These are phyloP conservation scores for Pestalotiopsis sp. DNA, from an alignment of 2,329 filamentous ascomycete species.

Conservation along the genomic window DNA sequence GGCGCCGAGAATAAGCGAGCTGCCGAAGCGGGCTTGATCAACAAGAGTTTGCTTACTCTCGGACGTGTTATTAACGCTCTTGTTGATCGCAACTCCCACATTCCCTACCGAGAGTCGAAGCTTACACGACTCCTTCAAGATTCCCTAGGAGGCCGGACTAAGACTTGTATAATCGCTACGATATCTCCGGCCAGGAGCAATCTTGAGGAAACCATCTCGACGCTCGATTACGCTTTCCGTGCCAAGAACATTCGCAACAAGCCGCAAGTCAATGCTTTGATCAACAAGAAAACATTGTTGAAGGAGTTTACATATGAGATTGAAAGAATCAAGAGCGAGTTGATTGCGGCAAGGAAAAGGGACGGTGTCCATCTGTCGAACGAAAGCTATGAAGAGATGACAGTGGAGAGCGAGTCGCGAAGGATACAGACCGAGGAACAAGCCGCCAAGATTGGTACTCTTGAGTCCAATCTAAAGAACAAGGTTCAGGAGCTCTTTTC, in stretches of 20 bases:
- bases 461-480: conserved; percentile 88
- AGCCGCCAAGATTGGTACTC: conserved; percentile 84
- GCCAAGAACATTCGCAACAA: conserved; percentile 99
- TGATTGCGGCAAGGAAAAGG: conserved; percentile 88
- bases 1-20: conserved; percentile 98
- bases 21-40: conserved; percentile 93
- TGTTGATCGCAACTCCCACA: conserved; percentile 86
- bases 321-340: conserved; percentile 89
- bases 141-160: conserved; percentile 91
- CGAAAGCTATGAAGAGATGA: conserved; percentile 89
- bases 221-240: conserved; percentile 94
- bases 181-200: conserved; percentile 94
- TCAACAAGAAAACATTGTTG: conserved; percentile 91
- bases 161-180: conserved; percentile 98
- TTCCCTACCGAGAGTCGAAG: conserved; percentile 92
- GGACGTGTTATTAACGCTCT: conserved; percentile 97
- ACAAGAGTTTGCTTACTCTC: conserved; percentile 93
- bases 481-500: conserved; percentile 92
- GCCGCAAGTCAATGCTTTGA: conserved; percentile 88
- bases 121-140: conserved; percentile 94
- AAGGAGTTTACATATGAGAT: conserved; percentile 91
- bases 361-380: conserved; percentile 94
- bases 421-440: conserved; percentile 93
- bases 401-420: conserved; percentile 86
- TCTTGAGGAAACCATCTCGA: conserved; percentile 96